Conservation (phyloP, 352 stramenopile species). For the Globisporangium carolinianum region DNA sequence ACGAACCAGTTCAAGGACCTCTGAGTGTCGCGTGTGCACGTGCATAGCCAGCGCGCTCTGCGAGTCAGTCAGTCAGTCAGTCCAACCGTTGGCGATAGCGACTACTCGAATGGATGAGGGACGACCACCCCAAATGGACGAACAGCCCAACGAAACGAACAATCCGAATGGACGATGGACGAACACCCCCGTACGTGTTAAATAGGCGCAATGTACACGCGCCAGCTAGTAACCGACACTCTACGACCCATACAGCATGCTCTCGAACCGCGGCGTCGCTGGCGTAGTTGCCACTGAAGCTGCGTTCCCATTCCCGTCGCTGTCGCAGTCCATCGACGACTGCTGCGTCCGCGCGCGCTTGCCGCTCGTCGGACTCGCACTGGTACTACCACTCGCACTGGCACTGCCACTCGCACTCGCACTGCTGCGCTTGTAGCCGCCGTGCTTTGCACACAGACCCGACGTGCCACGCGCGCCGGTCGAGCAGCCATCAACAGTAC, state of each 20-base stretch:
- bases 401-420: constrained; percentile 6
- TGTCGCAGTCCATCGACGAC: constrained; percentile 4
- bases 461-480: constrained; percentile 73
- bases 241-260: constrained; percentile 5
- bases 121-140: too few relatives aligned
- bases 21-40: constrained; percentile 3
- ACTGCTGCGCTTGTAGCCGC: constrained; percentile 61
- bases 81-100: too few relatives aligned
- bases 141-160: too few relatives aligned
- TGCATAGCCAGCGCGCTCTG: background rate
- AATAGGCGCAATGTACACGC: too few relatives aligned
- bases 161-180: background rate
- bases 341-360: constrained; percentile 19
- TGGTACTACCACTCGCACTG: constrained; percentile 2
- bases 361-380: background rate
- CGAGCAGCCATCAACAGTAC: constrained; percentile 57
- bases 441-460: constrained; percentile 72
- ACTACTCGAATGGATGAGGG: too few relatives aligned
- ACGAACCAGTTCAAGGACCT: constrained; percentile 54
- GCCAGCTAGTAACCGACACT: too few relatives aligned
- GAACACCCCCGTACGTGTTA: background rate
- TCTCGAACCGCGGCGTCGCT: constrained; percentile 1
- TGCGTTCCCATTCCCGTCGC: background rate
- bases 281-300: background rate
- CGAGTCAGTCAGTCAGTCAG: too few relatives aligned